Base-by-base conservation (phyloP, 225 moss, liverwort and hornwort genomes). In the Physcomitrellopsis africana region DNA sequence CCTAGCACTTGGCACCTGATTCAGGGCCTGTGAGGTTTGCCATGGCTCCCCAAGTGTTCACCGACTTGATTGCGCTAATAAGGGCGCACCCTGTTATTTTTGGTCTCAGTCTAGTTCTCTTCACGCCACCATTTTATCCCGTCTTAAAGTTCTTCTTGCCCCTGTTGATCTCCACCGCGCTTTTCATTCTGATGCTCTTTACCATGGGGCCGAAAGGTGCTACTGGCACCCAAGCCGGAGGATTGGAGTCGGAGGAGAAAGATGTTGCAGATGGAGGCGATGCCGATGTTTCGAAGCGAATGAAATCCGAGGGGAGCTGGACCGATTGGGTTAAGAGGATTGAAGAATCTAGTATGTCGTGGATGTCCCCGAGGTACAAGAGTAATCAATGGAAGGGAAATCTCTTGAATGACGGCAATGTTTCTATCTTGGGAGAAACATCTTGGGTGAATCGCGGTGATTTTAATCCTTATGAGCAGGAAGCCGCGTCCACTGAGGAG, bases 321-420 rank as follows among this genome's bases (percentile, higher is more conserved):
- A 78, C 85, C 62, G 87, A 84, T 8, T 91, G 83, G 86, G 81
- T 95, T 48, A 93, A 89, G 49, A 80, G 80, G 66, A 86, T 91
- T 67, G 93, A 95, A 47, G 95, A 90, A 27, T 85, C 91, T 16
- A 90, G 95, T 10, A 48, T 90, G 3, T 70, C 83, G 70, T 93
- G 47, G 88, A 89, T 78, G 73, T 76, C 83, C 12, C 80, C 80
- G 0, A 57, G 83, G 11, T 79, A 80, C 51, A 86, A 83, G 66
- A 47, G 73, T 0, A 77, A 64, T 59, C 27, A 68, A 9, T 82
- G 81, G 84, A 84, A 84, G 18, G 64, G 59, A 0, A 67, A 51
- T 3, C 41, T 15, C 8, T 29, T 80, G 27, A 77, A 84, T 8
- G 87, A 87, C 9, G 76, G 65, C 26, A 88, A 78, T 41, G 82